Percentiles rank a stretch among this genome's conserved stretches.
Evolutionary conservation across 2,329 filamentous ascomycete genomes (phyloP).

Genomic region (Microcyclospora tardicrescens): DNA sequence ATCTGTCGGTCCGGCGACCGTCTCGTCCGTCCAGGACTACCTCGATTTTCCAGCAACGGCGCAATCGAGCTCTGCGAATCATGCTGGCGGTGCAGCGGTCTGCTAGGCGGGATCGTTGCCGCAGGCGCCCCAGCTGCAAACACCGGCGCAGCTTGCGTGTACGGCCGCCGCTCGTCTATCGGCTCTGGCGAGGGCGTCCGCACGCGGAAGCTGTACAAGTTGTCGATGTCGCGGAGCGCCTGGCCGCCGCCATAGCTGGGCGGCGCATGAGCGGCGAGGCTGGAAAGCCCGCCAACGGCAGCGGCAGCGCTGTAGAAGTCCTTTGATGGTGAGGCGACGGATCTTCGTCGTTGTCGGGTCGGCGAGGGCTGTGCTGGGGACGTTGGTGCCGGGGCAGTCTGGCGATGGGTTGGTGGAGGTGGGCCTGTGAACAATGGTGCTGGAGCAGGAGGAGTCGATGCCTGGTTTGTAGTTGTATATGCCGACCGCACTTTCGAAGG

Average conservation of each 20-base stretch:
- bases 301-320: background rate
- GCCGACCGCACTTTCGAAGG: too few species aligned
- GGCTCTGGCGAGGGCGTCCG: slow-evolving; percentile 13
- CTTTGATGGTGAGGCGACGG: slow-evolving; percentile 28
- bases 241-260: slow-evolving; percentile 16
- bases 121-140: too few species aligned
- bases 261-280: background rate
- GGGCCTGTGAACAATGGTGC: too few species aligned
- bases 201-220: slow-evolving; percentile 12
- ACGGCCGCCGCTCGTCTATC: slow-evolving; percentile 3
- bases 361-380: too few species aligned
- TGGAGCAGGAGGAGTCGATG: too few species aligned
- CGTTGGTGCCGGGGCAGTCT: too few species aligned
- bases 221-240: slow-evolving; percentile 17
- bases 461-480: too few species aligned
- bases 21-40: background rate
- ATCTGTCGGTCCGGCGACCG: slow-evolving; percentile 3
- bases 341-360: too few species aligned
- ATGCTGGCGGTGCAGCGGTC: slow-evolving; percentile 8
- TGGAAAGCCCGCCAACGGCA: background rate
- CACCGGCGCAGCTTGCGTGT: background rate
- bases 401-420: too few species aligned
- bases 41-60: slow-evolving; percentile 12
- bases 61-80: slow-evolving; percentile 15
- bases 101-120: background rate